Conservation (phyloP, 2,329 filamentous ascomycete species). For the Ascocoryne sarcoides region DNA sequence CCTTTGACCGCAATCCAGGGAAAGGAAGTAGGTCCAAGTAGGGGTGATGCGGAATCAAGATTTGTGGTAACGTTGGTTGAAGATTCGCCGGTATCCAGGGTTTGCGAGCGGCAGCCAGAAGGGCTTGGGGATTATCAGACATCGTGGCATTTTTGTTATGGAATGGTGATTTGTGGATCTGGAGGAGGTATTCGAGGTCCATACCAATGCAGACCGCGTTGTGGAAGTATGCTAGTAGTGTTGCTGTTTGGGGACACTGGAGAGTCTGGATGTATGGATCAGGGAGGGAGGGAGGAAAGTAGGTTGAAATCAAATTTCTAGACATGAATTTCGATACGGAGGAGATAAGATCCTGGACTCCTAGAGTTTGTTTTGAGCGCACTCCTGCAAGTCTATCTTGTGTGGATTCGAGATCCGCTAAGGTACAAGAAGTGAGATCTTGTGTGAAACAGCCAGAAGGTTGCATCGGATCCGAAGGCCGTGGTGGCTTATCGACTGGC, state of each 20-base stretch:
- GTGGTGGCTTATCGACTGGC: neutral
- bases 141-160: slow-evolving; percentile 18
- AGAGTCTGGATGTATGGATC: slow-evolving; percentile 12
- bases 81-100: slow-evolving; percentile 27
- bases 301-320: neutral
- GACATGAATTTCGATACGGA: neutral
- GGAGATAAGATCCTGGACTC: neutral
- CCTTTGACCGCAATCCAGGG: slow-evolving; percentile 27
- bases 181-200: slow-evolving; percentile 13
- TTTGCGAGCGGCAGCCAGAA: slow-evolving; percentile 17
- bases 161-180: slow-evolving; percentile 28
- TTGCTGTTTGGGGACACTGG: slow-evolving; percentile 15
- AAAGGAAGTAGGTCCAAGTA: slow-evolving; percentile 32
- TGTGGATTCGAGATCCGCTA: neutral
- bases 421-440: neutral
- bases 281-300: neutral
- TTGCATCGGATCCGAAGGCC: too few species aligned
- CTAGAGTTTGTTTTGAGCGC: neutral
- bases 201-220: slow-evolving; percentile 26
- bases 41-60: slow-evolving; percentile 32
- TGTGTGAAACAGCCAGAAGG: neutral
- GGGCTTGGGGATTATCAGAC: slow-evolving; percentile 11
- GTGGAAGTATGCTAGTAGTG: slow-evolving; percentile 19
- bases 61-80: slow-evolving; percentile 31
- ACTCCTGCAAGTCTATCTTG: neutral